These are phyloP conservation scores for Tetradesmus obliquus DNA, from an alignment of 139 green algal genomes.

Conservation along the genomic window DNA sequence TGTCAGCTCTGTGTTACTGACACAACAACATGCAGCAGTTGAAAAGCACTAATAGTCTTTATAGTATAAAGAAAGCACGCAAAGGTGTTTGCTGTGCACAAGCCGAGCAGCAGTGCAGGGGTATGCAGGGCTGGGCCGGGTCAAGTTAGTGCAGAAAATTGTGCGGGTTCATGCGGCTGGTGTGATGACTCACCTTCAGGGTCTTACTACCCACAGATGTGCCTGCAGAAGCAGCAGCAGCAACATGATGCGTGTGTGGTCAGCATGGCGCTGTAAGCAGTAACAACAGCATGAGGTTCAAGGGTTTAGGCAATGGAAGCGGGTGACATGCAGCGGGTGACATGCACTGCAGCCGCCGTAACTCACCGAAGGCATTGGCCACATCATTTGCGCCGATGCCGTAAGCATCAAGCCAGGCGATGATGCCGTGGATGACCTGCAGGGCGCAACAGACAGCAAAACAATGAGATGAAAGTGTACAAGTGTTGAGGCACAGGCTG, in stretches of 20 bases:
- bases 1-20: too few species aligned
- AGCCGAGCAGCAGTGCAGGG: too few species aligned
- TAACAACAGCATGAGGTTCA: too few species aligned
- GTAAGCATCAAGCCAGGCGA: conserved; percentile 44
- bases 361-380: conserved; percentile 35
- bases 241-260: not conserved
- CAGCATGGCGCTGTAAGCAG: too few species aligned
- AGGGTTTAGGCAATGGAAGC: too few species aligned
- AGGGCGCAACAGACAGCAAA: not conserved
- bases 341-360: too few species aligned
- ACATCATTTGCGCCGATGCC: conserved; percentile 56
- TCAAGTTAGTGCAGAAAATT: too few species aligned
- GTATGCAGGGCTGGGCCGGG: too few species aligned
- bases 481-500: not conserved
- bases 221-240: conserved; percentile 49
- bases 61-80: not conserved
- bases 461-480: not conserved
- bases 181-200: conserved; percentile 26
- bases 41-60: not conserved
- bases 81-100: not conserved
- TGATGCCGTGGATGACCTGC: conserved; percentile 34
- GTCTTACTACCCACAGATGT: conserved; percentile 62
- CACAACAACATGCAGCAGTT: too few species aligned
- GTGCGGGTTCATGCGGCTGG: not conserved
- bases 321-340: too few species aligned